A percentile compares a stretch with the other conserved stretches of the same genome.
Conservation (phyloP, 2,329 filamentous ascomycete genomes). For the Paracoccidioides lutzii region DNA sequence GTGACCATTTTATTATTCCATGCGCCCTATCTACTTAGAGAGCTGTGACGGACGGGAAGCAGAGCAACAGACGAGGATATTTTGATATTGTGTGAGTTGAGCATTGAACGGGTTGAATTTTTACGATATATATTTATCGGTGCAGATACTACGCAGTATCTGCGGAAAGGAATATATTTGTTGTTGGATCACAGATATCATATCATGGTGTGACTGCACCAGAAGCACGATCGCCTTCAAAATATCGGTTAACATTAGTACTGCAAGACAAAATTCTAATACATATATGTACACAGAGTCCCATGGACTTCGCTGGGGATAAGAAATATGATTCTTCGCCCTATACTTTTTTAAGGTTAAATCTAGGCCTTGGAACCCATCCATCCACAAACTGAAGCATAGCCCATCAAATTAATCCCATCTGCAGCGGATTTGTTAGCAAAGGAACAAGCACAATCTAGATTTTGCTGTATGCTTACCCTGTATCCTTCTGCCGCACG, state of each 20-base stretch:
- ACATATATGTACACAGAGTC: constrained; percentile 2
- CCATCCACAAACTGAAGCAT: neutral
- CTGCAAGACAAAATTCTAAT: neutral
- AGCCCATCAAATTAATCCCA: constrained; percentile 2
- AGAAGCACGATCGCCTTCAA: neutral
- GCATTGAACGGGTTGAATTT: too few species aligned
- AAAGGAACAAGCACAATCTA: neutral
- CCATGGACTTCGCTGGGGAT: neutral
- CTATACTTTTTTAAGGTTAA: neutral
- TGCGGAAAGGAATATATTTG: too few species aligned
- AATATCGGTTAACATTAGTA: neutral
- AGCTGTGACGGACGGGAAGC: too few species aligned
- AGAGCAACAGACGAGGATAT: too few species aligned
- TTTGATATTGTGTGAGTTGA: too few species aligned
- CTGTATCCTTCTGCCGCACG: constrained; percentile 60
- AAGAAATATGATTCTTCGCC: neutral
- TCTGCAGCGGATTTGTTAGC: neutral
- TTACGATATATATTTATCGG: too few species aligned
- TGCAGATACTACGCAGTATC: too few species aligned
- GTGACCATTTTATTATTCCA: too few species aligned
- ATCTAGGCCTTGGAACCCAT: neutral
- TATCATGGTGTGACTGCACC: too few species aligned
- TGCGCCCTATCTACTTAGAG: too few species aligned
- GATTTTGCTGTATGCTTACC: constrained; percentile 39
- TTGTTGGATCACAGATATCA: too few species aligned